Evolutionary conservation across 306 rosid species (phyloP).

Genomic region (Urtica urens): DNA sequence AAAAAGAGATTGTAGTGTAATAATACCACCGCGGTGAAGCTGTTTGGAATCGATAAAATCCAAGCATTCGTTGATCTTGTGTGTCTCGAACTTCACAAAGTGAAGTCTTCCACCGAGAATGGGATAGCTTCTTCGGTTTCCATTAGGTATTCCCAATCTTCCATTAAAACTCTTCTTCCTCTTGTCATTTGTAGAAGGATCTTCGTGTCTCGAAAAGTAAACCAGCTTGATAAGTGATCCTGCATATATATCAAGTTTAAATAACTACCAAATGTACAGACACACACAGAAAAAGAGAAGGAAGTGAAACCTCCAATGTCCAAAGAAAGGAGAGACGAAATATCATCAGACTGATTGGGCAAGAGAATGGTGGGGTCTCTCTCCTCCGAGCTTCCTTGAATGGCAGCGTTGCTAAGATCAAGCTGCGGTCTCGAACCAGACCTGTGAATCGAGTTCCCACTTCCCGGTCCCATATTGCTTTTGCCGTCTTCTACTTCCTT

Average conservation of each 20-base stretch:
- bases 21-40: conserved; percentile 77
- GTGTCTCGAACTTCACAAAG: conserved; percentile 95
- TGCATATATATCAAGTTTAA: conserved; percentile 10
- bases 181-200: conserved; percentile 51
- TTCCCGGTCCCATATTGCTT: conserved; percentile 32
- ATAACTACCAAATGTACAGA: not conserved
- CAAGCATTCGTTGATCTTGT: conserved; percentile 83
- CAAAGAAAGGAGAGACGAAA: conserved; percentile 79
- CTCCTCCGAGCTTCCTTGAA: conserved; percentile 72
- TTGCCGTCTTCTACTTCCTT: conserved; percentile 20
- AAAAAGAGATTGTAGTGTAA: not conserved
- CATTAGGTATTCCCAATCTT: conserved; percentile 58
- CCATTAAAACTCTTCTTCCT: conserved; percentile 61
- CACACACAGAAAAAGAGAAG: not conserved
- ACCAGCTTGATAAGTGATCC: conserved; percentile 96
- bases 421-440: conserved; percentile 85
- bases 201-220: conserved; percentile 88
- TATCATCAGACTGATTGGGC: conserved; percentile 95
- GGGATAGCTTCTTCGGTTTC: conserved; percentile 81
- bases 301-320: conserved; percentile 90
- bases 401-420: conserved; percentile 93
- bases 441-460: conserved; percentile 69
- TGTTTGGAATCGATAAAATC: conserved; percentile 89
- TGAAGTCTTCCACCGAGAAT: conserved; percentile 98
- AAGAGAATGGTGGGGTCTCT: conserved; percentile 77